phyloP scores from a whole-genome alignment of 2,329 filamentous ascomycete genomes.

The Mycosphaerella sp. region DNA sequence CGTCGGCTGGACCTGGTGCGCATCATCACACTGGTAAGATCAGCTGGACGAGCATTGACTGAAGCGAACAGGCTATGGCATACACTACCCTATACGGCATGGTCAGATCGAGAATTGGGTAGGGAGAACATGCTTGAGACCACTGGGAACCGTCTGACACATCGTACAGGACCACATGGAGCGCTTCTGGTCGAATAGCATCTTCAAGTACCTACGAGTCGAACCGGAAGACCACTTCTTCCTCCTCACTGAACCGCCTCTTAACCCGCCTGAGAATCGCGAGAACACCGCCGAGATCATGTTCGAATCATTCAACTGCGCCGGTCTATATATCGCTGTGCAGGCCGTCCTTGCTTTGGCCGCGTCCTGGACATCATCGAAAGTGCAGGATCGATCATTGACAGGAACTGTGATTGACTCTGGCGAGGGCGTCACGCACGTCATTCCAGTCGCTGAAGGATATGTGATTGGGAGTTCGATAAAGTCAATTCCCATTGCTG shows the following conservation, averaged over 20 bases:
- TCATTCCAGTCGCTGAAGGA: slow-evolving; percentile 96
- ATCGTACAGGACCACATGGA: slow-evolving; percentile 85
- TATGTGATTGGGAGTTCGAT: slow-evolving; percentile 99
- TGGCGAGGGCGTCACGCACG: slow-evolving; percentile 96
- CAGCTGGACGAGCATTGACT: slow-evolving; percentile 9
- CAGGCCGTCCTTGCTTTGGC: slow-evolving; percentile 94
- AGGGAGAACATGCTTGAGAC: slow-evolving; percentile 16
- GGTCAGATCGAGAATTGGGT: slow-evolving; percentile 99
- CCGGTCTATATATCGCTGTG: slow-evolving; percentile 96
- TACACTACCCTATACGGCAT: slow-evolving; percentile 96
- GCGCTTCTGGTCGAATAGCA: slow-evolving; percentile 99
- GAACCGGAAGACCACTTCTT: slow-evolving; percentile 99
- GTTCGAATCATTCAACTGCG: slow-evolving; percentile 99
- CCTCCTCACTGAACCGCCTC: slow-evolving; percentile 92
- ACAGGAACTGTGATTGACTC: slow-evolving; percentile 98
- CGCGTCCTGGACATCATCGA: slow-evolving; percentile 97
- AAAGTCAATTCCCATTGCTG: slow-evolving; percentile 97
- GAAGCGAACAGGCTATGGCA: slow-evolving; percentile 65
- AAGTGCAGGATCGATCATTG: slow-evolving; percentile 90
- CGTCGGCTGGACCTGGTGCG: slow-evolving; percentile 72
- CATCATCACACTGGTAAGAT: neutral
- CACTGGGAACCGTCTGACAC: slow-evolving; percentile 13
- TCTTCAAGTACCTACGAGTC: slow-evolving; percentile 98
- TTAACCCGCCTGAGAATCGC: slow-evolving; percentile 97
- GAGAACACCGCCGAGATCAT: slow-evolving; percentile 99